Base-by-base conservation (phyloP, 805 yeast genomes). In the Lipomyces japonicus region DNA sequence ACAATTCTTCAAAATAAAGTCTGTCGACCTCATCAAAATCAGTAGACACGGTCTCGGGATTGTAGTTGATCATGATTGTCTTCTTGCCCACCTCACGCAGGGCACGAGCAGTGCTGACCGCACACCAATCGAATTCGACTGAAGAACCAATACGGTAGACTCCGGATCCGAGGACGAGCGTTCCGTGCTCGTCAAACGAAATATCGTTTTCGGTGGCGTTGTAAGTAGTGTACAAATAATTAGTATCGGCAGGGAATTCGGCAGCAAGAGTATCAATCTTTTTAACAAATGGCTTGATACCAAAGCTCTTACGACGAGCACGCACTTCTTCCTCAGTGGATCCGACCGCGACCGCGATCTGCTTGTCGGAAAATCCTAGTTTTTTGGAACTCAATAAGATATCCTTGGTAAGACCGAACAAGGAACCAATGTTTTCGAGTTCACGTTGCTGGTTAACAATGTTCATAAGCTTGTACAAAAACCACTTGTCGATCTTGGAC, bases 121-220 rank as follows among this genome's bases (percentile, higher is more conserved):
- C 98, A 77, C 98, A 91, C 98, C 98, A 91, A 71, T 91, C 98
- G 65, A 91, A 91, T 74, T 93, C 98, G 48, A 91, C 98, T 28
- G 97, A 89, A 1, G 97, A 90, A 52, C 98, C 98, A 69, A 91
- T 91, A 71, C 98, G 81, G 79, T 91, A 91, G 44, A 93, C 98
- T 75, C 98, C 97, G n/a, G 97, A 89, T 47, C 97, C 98, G 62
- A 91, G 77, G 36, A 91, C 97, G 80, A 93, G 75, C 54, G 93
- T 84, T 65, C 97, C 97, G 60, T 86, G 77, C 52, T 91, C 97
- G 63, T 84, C 79, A 66, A 91, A 93, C 39, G 74, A 78, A 42
- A 91, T 83, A 69, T 91, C 98, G 59, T 82, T 83, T 50, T 80
- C 75, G 51, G 86, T 77, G 50, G 97, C 98, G 65, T 90, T 91